Conservation (phyloP, 1,284 basidiomycete species). For the Pisolithus thermaeus region DNA sequence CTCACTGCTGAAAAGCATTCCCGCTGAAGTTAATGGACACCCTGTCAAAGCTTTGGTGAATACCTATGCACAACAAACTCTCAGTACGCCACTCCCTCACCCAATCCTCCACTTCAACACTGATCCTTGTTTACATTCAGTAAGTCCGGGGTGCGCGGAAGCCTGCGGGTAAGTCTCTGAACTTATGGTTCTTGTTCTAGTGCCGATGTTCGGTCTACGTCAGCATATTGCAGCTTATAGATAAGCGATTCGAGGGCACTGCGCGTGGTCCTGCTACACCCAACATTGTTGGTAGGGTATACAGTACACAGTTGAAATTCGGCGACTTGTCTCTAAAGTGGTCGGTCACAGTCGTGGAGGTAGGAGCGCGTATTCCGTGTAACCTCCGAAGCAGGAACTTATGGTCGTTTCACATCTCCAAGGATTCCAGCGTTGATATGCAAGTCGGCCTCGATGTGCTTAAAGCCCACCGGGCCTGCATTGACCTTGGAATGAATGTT, state of each 20-base stretch:
- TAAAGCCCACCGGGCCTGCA: constrained; percentile 92
- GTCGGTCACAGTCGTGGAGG: constrained; percentile 95
- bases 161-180: constrained; percentile 67
- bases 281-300: constrained; percentile 89
- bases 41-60: constrained; percentile 97
- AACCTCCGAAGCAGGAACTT: not conserved
- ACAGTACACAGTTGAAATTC: constrained; percentile 89
- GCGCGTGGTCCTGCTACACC: constrained; percentile 98
- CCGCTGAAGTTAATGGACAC: constrained; percentile 87
- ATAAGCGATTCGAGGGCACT: constrained; percentile 84
- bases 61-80: constrained; percentile 93
- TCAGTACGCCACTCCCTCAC: constrained; percentile 51
- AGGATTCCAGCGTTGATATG: constrained; percentile 89
- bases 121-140: constrained; percentile 34
- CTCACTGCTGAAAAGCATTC: constrained; percentile 45
- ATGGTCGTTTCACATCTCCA: not conserved
- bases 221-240: constrained; percentile 89
- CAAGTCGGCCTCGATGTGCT: constrained; percentile 98
- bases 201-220: not conserved
- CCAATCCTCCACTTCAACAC: not conserved
- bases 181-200: not conserved
- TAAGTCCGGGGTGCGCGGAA: constrained; percentile 94
- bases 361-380: constrained; percentile 23
- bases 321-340: constrained; percentile 82
- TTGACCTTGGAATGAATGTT: constrained; percentile 86